Base-by-base conservation (phyloP, 1,139 yeast genomes). In the Candida pseudoviswanathii region DNA sequence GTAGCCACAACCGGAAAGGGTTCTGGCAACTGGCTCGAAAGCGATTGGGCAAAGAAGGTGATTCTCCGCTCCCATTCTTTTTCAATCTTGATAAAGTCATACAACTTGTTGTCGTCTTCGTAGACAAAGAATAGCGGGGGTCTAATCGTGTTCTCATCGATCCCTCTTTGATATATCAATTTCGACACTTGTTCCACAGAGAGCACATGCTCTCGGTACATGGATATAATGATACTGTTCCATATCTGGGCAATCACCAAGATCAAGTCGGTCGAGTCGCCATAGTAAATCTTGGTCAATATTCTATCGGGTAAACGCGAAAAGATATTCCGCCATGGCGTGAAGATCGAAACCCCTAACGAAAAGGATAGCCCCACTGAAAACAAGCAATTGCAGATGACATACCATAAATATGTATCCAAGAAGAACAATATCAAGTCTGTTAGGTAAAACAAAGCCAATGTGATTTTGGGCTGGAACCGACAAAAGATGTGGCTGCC, bases 371-470 rank as follows among this genome's bases (percentile, higher is more conserved):
- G 65, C 2, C 80, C 73, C 26, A 88, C 80, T 2, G 96, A 89
- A 54, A 89, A 84, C 1, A 86, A 61, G 50, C 94, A 84, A 61
- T 86, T 89, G 75, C 90, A 85, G 44, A 90, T 81, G 54, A 89
- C 85, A 61, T 89, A 90, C 97, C 97, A 90, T 33, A 90, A 76
- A 58, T 90, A 90, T 0, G 96, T 89, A 60, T 90, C 97, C 51
- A 90, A 73, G 60, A 90, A 88, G 63, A 89, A 90, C 41, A 90
- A 70, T 1, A 87, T 77, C 66, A 89, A 71, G 63, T 89, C 94
- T 0, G 92, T 84, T 21, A 85, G 52, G 37, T 78, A 70, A 63
- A 89, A 80, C 43, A 87, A 65, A 0, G 68, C 68, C 37, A 90
- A 64, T 0, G 85, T 73, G 7, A 88, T 62, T 44, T 68, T 71